phyloP scores from a whole-genome alignment of 208 protist genomes.

The Acanthamoeba lenticulata region DNA sequence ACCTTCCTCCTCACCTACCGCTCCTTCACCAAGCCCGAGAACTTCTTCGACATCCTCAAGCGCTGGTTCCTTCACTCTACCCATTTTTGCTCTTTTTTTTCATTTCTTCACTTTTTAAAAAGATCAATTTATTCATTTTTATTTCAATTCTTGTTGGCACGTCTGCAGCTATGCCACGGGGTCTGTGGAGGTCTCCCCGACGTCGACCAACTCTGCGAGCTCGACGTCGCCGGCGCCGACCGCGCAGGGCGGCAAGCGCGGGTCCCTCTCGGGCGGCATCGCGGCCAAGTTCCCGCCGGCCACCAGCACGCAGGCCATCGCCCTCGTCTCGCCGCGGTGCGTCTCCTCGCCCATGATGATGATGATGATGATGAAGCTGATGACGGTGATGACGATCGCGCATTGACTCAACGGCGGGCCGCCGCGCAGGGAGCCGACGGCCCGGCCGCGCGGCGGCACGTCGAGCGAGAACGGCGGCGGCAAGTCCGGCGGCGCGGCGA shows the following conservation, averaged over 20 bases:
- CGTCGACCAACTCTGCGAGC: not conserved
- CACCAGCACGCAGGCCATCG: not conserved
- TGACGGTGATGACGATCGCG: too few relatives aligned
- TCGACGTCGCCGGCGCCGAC: not conserved
- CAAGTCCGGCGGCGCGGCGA: not conserved
- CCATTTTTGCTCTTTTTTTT: too few relatives aligned
- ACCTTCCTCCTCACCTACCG: slow-evolving; percentile 18
- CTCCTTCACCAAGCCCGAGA: slow-evolving; percentile 35
- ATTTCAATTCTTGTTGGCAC: too few relatives aligned
- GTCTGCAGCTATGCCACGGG: not conserved
- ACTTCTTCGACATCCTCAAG: not conserved
- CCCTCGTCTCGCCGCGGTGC: not conserved
- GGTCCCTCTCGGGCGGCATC: not conserved
- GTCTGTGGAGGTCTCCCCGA: not conserved
- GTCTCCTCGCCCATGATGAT: not conserved
- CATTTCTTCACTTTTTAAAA: too few relatives aligned
- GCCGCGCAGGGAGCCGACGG: not conserved
- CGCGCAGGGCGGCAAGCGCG: not conserved
- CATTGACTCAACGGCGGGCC: too few relatives aligned
- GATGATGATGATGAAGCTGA: too few relatives aligned
- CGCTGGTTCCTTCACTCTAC: too few relatives aligned
- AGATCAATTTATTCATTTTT: too few relatives aligned
- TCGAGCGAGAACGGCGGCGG: not conserved
- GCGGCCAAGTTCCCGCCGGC: not conserved
- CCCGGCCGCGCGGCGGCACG: not conserved